These are phyloP conservation scores for Chalciporus sphaerocephalus DNA, from an alignment of 768 basidiomycete species.

Conservation along the genomic window DNA sequence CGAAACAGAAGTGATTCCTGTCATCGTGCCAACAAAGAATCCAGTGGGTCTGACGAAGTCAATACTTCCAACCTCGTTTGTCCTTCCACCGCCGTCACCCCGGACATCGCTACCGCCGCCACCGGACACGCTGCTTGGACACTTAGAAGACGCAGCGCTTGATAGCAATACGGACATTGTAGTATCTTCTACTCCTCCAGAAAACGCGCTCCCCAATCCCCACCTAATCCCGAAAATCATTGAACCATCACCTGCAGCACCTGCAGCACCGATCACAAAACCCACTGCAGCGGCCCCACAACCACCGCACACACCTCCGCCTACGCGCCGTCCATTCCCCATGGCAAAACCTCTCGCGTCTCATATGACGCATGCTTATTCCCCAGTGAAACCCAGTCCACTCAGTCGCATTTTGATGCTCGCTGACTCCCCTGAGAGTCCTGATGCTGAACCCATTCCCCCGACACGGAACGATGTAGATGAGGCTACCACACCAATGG, in stretches of 20 bases:
- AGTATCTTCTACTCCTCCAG: not conserved
- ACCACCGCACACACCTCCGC: slow-evolving; percentile 24
- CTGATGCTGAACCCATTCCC: slow-evolving; percentile 15
- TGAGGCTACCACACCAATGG: slow-evolving; percentile 25
- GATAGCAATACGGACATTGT: slow-evolving; percentile 1
- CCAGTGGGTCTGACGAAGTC: slow-evolving; percentile 35
- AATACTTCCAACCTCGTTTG: slow-evolving; percentile 65
- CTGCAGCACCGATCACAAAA: slow-evolving; percentile 5
- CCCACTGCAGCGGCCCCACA: slow-evolving; percentile 5
- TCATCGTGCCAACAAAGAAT: slow-evolving; percentile 18
- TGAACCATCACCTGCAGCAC: slow-evolving; percentile 11
- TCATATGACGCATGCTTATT: slow-evolving; percentile 77
- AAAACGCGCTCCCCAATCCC: slow-evolving; percentile 7
- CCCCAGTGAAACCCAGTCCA: slow-evolving; percentile 75
- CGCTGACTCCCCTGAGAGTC: slow-evolving; percentile 51
- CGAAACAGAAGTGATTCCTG: slow-evolving; percentile 49
- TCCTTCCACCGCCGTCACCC: slow-evolving; percentile 76
- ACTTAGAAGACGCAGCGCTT: slow-evolving; percentile 21
- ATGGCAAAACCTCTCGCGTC: slow-evolving; percentile 65
- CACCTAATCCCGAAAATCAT: slow-evolving; percentile 20
- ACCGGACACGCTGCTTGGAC: slow-evolving; percentile 36
- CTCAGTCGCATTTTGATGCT: slow-evolving; percentile 76
- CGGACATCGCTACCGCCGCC: slow-evolving; percentile 56
- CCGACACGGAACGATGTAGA: not conserved
- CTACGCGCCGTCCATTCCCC: slow-evolving; percentile 52